Conservation (phyloP, 768 basidiomycete genomes). For the Lactarius hengduanensis region DNA sequence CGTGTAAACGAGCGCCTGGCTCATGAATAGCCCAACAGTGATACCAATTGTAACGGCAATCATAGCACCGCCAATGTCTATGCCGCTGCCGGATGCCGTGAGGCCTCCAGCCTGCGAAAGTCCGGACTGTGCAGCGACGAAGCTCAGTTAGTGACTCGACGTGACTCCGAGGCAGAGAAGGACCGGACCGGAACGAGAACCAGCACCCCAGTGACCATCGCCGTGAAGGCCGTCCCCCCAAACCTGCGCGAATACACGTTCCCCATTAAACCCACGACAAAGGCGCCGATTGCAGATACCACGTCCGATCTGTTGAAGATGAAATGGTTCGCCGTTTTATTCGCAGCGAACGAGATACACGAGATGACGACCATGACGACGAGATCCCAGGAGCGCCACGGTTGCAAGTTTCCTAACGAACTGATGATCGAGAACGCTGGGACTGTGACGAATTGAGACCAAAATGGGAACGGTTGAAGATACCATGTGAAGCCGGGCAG, state of each 20-base stretch:
- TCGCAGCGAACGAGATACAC: conserved; percentile 71
- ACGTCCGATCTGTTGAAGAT: conserved; percentile 81
- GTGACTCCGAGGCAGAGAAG: conserved; percentile 6
- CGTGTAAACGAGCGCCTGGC: conserved; percentile 78
- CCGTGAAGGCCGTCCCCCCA: conserved; percentile 83
- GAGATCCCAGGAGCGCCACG: conserved; percentile 64
- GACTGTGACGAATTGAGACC: conserved; percentile 71
- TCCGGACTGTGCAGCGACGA: conserved; percentile 53
- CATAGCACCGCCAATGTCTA: conserved; percentile 84
- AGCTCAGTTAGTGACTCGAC: conserved; percentile 11
- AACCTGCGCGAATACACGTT: conserved; percentile 77
- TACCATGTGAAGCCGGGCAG: conserved; percentile 66
- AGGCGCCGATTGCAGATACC: conserved; percentile 80
- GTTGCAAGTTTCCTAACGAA: conserved; percentile 74
- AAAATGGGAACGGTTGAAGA: conserved; percentile 73
- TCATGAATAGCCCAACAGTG: conserved; percentile 84
- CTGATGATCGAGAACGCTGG: conserved; percentile 68
- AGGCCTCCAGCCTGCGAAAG: conserved; percentile 86
- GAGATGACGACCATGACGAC: conserved; percentile 83
- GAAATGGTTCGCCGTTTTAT: conserved; percentile 77
- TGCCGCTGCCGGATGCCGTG: conserved; percentile 72
- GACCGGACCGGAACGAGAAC: conserved; percentile 76
- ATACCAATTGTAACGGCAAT: conserved; percentile 88
- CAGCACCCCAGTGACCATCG: conserved; percentile 87
- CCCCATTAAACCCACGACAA: conserved; percentile 71